These are phyloP conservation scores for Penicillium paneum DNA, from an alignment of 2,329 filamentous ascomycete species.

Conservation along the genomic window DNA sequence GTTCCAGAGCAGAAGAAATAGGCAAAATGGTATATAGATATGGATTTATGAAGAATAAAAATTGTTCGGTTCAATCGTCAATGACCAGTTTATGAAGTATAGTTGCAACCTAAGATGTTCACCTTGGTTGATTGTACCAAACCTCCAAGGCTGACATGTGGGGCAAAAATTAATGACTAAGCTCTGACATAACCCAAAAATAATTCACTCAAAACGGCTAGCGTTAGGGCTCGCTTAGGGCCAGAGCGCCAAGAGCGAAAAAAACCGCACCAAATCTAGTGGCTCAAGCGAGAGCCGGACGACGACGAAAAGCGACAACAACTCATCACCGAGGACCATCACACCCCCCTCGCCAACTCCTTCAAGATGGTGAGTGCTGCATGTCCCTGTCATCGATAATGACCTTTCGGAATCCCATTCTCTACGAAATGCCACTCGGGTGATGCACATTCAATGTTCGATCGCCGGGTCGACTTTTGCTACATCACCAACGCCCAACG, in stretches of 20 bases:
- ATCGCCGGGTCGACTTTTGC: slow-evolving; percentile 7
- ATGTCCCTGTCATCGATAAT: slow-evolving; percentile 10
- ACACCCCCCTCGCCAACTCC: slow-evolving; percentile 40
- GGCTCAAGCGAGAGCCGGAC: slow-evolving; percentile 32
- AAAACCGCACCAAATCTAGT: slow-evolving; percentile 39
- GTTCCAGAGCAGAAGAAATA: slow-evolving; percentile 57
- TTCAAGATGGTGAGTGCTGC: slow-evolving; percentile 47
- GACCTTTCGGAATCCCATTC: slow-evolving; percentile 9
- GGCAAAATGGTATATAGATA: not conserved
- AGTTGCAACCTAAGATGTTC: not conserved
- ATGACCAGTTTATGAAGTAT: not conserved
- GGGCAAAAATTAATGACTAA: slow-evolving; percentile 10
- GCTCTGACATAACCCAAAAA: slow-evolving; percentile 5
- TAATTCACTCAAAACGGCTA: slow-evolving; percentile 25
- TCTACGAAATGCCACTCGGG: slow-evolving; percentile 13
- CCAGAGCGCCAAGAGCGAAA: slow-evolving; percentile 40
- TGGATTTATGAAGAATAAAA: not conserved
- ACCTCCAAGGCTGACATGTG: not conserved
- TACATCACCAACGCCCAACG: slow-evolving; percentile 5
- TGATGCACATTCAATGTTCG: slow-evolving; percentile 11
- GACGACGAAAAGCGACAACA: slow-evolving; percentile 40
- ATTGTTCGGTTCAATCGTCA: not conserved
- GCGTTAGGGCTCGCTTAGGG: slow-evolving; percentile 45
- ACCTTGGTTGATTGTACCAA: not conserved
- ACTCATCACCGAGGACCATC: slow-evolving; percentile 44